A percentile compares a stretch with the other conserved stretches of the same genome.
phyloP scores from a whole-genome alignment of 305 asterid species.

The Solanum hybrid region DNA sequence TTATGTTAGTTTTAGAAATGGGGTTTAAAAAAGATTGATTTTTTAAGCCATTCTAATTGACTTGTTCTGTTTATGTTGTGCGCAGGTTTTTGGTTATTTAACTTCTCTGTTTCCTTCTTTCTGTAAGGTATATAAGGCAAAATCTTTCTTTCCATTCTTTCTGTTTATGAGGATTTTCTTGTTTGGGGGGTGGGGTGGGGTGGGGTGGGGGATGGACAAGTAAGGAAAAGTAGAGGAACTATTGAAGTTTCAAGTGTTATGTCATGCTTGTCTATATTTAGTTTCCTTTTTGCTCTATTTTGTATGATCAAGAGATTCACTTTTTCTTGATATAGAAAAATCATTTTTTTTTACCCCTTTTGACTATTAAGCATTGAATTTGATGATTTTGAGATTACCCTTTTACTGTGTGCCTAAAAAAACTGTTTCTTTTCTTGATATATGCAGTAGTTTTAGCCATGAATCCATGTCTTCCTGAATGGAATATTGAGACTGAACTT shows the following conservation, averaged over 20 bases:
- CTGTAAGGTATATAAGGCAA: neutral
- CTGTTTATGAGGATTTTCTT: neutral
- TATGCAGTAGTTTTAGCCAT: conserved; percentile 24
- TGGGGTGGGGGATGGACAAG: neutral
- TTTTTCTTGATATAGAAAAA: neutral
- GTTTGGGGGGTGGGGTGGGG: neutral
- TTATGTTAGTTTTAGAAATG: neutral
- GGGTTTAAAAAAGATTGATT: neutral
- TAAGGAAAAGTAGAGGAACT: neutral
- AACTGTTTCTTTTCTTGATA: neutral
- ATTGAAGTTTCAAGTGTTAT: neutral
- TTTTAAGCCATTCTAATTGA: neutral
- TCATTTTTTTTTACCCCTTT: neutral
- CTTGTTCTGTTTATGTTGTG: neutral
- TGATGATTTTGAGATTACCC: neutral
- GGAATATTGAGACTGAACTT: conserved; percentile 42
- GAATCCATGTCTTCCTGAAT: conserved; percentile 52
- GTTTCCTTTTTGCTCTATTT: neutral
- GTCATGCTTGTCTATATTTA: neutral
- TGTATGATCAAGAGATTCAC: neutral
- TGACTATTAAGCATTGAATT: neutral
- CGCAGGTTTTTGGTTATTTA: neutral
- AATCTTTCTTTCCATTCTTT: neutral
- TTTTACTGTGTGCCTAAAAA: neutral
- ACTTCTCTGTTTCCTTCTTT: neutral